Evolutionary conservation across 139 green algal genomes (phyloP).

Genomic region (Coelastrella sp.): DNA sequence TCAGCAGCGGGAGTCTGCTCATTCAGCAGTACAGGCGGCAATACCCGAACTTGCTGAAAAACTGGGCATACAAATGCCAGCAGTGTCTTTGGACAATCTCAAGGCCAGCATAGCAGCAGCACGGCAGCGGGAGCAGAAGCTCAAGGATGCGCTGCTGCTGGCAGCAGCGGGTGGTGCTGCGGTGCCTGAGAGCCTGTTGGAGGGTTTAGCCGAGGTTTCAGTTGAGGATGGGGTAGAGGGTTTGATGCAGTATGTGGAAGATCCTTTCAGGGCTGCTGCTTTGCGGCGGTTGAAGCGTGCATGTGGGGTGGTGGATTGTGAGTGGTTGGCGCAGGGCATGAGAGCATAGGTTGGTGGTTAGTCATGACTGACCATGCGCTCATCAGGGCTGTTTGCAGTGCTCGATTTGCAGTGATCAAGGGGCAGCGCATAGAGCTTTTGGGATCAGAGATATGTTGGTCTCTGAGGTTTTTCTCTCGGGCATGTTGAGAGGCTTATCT

Average conservation of each 20-base stretch:
- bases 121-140: constrained; percentile 6
- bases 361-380: too few species aligned
- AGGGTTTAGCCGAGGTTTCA: constrained; percentile 20
- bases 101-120: neutral
- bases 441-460: too few species aligned
- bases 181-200: constrained; percentile 1
- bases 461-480: too few species aligned
- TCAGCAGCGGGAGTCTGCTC: neutral
- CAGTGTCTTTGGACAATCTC: neutral
- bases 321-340: constrained; percentile 11
- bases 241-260: neutral
- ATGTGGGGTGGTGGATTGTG: neutral
- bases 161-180: neutral
- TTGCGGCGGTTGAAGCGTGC: neutral
- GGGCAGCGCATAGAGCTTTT: too few species aligned
- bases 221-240: neutral
- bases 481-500: too few species aligned
- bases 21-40: neutral
- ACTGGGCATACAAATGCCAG: neutral
- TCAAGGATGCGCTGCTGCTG: constrained; percentile 25
- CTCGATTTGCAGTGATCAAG: too few species aligned
- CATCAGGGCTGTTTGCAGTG: too few species aligned
- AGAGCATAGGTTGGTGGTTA: too few species aligned
- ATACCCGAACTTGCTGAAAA: neutral
- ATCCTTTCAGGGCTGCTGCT: neutral